A percentile compares a stretch with the other conserved stretches of the same genome.
Evolutionary conservation across 192 early-diverging fungal species (phyloP).

Genomic region (Anaeromyces robustus): DNA sequence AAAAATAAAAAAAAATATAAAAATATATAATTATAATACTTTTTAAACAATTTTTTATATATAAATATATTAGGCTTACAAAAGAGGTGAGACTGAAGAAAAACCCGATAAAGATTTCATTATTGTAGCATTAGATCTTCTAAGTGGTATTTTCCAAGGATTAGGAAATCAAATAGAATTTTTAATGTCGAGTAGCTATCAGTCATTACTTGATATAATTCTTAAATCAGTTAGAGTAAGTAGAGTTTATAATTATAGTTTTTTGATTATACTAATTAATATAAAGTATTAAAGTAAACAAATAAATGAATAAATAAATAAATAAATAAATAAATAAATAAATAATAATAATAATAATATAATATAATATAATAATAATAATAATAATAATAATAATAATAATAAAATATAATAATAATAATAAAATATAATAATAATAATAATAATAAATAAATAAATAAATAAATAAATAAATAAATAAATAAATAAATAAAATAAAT

Average conservation of each 20-base stretch:
- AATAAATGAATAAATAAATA: no score
- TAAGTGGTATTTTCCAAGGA: conserved; percentile 86
- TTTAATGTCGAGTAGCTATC: conserved; percentile 55
- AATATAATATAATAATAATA: no score
- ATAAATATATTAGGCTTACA: background rate
- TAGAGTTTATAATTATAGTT: conserved; percentile 1
- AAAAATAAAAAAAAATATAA: background rate
- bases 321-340: no score
- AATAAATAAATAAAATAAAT: no score
- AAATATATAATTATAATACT: background rate
- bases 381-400: no score
- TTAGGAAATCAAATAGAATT: conserved; percentile 57
- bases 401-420: no score
- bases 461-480: no score
- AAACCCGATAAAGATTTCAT: conserved; percentile 90
- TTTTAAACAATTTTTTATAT: no score
- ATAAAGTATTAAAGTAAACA: no score
- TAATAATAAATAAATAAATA: no score
- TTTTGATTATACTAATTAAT: background rate
- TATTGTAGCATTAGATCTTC: conserved; percentile 87
- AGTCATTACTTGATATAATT: conserved; percentile 58
- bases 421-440: no score
- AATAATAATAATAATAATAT: no score
- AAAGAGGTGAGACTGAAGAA: conserved; percentile 17
- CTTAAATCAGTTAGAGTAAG: conserved; percentile 65